These are phyloP conservation scores for Daedaleopsis nitida DNA, from an alignment of 768 basidiomycete genomes.

Conservation along the genomic window DNA sequence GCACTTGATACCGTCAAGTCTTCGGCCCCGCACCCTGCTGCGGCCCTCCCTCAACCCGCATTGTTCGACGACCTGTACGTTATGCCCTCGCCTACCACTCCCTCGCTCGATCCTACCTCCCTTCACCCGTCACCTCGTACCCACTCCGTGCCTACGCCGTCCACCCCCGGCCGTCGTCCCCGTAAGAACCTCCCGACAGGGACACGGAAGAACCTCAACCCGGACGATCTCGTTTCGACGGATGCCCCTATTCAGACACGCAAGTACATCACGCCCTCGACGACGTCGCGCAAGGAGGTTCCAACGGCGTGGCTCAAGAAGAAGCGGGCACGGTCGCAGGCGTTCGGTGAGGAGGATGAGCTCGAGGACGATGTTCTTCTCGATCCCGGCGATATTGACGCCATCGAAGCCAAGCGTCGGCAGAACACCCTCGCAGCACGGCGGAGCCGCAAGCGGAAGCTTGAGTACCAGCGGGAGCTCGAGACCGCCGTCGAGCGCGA, in stretches of 20 bases:
- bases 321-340: slow-evolving; percentile 56
- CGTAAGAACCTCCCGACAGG: slow-evolving; percentile 52
- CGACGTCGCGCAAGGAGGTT: slow-evolving; percentile 78
- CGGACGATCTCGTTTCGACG: slow-evolving; percentile 63
- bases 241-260: slow-evolving; percentile 82
- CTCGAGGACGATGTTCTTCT: slow-evolving; percentile 43
- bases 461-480: slow-evolving; percentile 65
- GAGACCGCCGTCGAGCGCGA: slow-evolving; percentile 57
- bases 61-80: slow-evolving; percentile 43
- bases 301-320: slow-evolving; percentile 66
- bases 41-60: slow-evolving; percentile 20
- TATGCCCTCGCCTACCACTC: slow-evolving; percentile 53
- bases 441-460: slow-evolving; percentile 73
- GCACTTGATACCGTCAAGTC: slow-evolving; percentile 25
- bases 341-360: slow-evolving; percentile 53
- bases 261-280: slow-evolving; percentile 70
- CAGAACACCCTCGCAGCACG: slow-evolving; percentile 88
- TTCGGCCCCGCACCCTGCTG: slow-evolving; percentile 9
- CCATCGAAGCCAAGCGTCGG: slow-evolving; percentile 76
- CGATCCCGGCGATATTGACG: slow-evolving; percentile 56
- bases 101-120: slow-evolving; percentile 44
- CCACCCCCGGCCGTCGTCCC: slow-evolving; percentile 19
- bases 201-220: slow-evolving; percentile 72
- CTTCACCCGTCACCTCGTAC: slow-evolving; percentile 35
- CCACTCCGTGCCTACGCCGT: slow-evolving; percentile 23